Evolutionary conservation across 257 asterid species (phyloP).

Genomic region (Eustoma russellianum): DNA sequence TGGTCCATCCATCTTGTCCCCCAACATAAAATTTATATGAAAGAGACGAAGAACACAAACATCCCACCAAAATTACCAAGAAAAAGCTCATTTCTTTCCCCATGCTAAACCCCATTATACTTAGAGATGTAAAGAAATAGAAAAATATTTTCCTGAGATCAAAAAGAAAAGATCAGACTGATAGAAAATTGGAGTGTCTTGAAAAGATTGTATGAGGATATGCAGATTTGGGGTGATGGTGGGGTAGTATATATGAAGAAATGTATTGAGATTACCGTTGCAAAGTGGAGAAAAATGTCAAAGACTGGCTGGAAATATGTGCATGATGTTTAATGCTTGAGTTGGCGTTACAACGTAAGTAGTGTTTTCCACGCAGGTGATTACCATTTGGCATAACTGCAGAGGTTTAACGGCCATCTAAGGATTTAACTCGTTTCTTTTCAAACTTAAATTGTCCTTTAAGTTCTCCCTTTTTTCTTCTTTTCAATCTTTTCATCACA

Average conservation of each 20-base stretch:
- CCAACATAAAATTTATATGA: constrained; percentile 19
- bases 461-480: too few relatives aligned
- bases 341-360: neutral
- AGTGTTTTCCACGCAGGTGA: neutral
- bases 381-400: constrained; percentile 2
- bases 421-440: neutral
- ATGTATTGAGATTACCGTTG: constrained; percentile 10
- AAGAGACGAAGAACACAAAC: neutral
- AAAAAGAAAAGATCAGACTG: too few relatives aligned
- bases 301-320: constrained; percentile 2
- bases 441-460: too few relatives aligned
- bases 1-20: constrained; percentile 30
- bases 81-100: neutral
- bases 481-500: too few relatives aligned
- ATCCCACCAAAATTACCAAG: constrained; percentile 6
- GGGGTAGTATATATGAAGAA: constrained; percentile 1
- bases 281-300: constrained; percentile 3
- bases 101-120: constrained; percentile 4
- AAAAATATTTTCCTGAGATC: too few relatives aligned
- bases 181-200: too few relatives aligned
- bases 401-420: neutral
- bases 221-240: neutral
- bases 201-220: neutral
- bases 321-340: constrained; percentile 2
- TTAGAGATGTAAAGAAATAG: neutral